These are phyloP conservation scores for Trichothecium roseum DNA, from an alignment of 2,329 filamentous ascomycete genomes.

Conservation along the genomic window DNA sequence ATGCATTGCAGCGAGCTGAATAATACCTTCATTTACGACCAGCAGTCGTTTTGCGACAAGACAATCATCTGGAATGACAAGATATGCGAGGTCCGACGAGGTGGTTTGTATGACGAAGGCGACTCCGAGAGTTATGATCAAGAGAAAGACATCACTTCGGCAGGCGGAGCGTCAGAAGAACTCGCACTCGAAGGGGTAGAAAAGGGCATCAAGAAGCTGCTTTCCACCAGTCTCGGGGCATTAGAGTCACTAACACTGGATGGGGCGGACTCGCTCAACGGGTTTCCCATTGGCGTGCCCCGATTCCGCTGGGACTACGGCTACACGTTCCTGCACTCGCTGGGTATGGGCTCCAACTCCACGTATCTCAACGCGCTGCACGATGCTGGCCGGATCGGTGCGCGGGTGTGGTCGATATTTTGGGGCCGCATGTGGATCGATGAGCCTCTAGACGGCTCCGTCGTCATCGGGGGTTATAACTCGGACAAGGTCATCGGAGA, in stretches of 20 bases:
- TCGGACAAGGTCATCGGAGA: slow-evolving; percentile 16
- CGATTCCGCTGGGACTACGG: slow-evolving; percentile 14
- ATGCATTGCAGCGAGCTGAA: slow-evolving; percentile 22
- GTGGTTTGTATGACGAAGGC: slow-evolving; percentile 10
- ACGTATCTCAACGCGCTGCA: slow-evolving; percentile 16
- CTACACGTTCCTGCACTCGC: slow-evolving; percentile 15
- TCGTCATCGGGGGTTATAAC: slow-evolving; percentile 23
- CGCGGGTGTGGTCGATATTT: slow-evolving; percentile 23
- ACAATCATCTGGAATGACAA: slow-evolving; percentile 15
- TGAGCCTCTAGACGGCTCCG: slow-evolving; percentile 15
- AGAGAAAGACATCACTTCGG: slow-evolving; percentile 7
- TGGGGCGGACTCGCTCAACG: slow-evolving; percentile 1
- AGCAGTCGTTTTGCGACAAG: slow-evolving; percentile 14
- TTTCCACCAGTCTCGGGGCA: slow-evolving; percentile 11
- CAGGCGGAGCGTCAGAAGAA: slow-evolving; percentile 10
- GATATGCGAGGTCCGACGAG: slow-evolving; percentile 15
- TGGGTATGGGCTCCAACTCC: slow-evolving; percentile 19
- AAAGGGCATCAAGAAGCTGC: slow-evolving; percentile 11
- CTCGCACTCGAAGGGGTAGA: slow-evolving; percentile 8
- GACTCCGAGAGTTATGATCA: slow-evolving; percentile 5
- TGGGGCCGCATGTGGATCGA: slow-evolving; percentile 21
- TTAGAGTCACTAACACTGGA: slow-evolving; percentile 9
- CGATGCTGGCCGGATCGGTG: slow-evolving; percentile 11
- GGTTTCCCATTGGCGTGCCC: slow-evolving; percentile 16
- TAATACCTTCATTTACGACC: slow-evolving; percentile 22